Evolutionary conservation across 495 filamentous ascomycete genomes (phyloP).

Genomic region (Neurospora sp.): DNA sequence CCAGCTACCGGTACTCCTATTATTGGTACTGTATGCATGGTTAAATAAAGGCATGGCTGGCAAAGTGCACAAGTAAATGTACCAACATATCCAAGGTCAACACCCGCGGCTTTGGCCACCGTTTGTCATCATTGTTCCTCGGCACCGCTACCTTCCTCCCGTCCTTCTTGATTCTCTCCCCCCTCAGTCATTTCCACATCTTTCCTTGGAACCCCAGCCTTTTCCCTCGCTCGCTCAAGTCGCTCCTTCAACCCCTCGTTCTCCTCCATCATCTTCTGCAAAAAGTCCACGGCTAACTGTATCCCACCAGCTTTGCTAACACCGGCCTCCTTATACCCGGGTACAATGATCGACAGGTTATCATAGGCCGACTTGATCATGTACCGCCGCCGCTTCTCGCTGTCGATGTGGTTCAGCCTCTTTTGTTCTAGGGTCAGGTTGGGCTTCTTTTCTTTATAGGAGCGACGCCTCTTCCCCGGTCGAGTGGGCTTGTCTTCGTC

Average conservation of each 20-base stretch:
- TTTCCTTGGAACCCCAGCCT: neutral
- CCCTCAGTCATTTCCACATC: neutral
- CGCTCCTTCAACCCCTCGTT: slow-evolving; percentile 46
- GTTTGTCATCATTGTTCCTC: neutral
- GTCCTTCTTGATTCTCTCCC: neutral
- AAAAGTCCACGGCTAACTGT: slow-evolving; percentile 57
- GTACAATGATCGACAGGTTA: slow-evolving; percentile 60
- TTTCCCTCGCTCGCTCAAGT: slow-evolving; percentile 18
- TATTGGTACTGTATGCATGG: neutral
- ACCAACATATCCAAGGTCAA: neutral
- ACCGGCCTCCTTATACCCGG: slow-evolving; percentile 54
- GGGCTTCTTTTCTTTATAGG: slow-evolving; percentile 46
- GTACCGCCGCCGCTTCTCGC: slow-evolving; percentile 76
- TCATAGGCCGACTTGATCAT: slow-evolving; percentile 71
- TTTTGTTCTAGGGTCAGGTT: slow-evolving; percentile 75
- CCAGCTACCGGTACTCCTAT: neutral
- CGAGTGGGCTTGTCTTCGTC: neutral
- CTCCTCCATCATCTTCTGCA: slow-evolving; percentile 59
- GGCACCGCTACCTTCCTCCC: neutral
- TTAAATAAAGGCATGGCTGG: neutral
- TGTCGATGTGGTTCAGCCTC: slow-evolving; percentile 76
- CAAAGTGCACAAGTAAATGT: neutral
- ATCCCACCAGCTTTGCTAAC: slow-evolving; percentile 76
- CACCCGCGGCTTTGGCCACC: neutral
- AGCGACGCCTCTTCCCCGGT: neutral